Conservation (phyloP, 139 green algal species). For the Mesotaenium endlicherianum region DNA sequence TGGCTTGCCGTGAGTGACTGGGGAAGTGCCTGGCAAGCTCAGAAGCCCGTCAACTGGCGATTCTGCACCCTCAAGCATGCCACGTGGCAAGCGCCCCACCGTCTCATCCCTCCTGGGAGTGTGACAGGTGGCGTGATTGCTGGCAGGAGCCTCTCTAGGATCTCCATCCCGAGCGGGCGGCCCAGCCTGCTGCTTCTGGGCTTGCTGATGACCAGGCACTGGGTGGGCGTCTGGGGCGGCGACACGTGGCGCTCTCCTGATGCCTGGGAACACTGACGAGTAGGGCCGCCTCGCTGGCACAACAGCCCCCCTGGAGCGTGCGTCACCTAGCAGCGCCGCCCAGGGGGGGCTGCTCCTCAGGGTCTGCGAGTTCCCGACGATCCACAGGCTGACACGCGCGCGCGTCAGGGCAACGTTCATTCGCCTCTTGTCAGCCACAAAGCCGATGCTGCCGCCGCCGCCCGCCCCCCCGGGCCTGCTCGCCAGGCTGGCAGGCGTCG, state of each 20-base stretch:
- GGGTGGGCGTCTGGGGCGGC: neutral
- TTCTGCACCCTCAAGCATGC: no score
- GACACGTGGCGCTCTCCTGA: neutral
- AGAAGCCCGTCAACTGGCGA: no score
- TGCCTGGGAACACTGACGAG: neutral
- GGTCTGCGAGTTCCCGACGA: slow-evolving; percentile 29
- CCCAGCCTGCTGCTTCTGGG: no score
- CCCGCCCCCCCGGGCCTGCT: neutral
- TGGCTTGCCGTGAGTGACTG: no score
- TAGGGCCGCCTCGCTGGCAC: slow-evolving; percentile 25
- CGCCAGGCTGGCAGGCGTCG: neutral
- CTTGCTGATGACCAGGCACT: no score
- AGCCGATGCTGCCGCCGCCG: slow-evolving; percentile 43
- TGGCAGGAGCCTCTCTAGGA: no score
- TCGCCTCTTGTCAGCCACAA: slow-evolving; percentile 49
- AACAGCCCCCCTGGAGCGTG: slow-evolving; percentile 1
- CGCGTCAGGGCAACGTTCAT: slow-evolving; percentile 58
- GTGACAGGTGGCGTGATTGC: no score
- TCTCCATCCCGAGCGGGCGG: no score
- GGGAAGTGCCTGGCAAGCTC: no score
- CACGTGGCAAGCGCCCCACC: no score
- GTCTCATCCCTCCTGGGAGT: no score
- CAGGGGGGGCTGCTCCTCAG: slow-evolving; percentile 13
- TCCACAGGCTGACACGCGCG: slow-evolving; percentile 27
- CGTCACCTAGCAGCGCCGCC: slow-evolving; percentile 41